A percentile compares a stretch with the other conserved stretches of the same genome.
phyloP scores from a whole-genome alignment of 495 filamentous ascomycete species.

The Lichina pygmaea region DNA sequence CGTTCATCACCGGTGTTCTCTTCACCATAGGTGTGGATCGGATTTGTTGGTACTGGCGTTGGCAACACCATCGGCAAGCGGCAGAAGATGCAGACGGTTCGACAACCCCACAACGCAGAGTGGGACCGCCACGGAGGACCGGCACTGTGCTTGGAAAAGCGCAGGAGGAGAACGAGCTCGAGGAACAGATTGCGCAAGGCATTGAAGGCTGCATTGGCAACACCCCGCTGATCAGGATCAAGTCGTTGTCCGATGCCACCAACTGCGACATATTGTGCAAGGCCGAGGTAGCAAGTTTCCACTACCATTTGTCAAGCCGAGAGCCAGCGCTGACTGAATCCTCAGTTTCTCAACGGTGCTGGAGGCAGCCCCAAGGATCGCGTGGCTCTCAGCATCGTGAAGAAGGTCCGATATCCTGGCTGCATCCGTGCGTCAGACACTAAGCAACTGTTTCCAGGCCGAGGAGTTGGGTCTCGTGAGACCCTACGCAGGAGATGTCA shows the following conservation, averaged over 20 bases:
- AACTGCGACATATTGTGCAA: conserved; percentile 85
- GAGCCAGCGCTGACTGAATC: not conserved
- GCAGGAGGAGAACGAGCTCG: too few relatives aligned
- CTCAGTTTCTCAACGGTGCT: conserved; percentile 71
- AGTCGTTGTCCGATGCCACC: conserved; percentile 69
- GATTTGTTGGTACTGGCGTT: not conserved
- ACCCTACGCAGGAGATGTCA: conserved; percentile 63
- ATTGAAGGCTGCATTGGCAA: conserved; percentile 87
- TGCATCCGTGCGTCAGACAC: not conserved
- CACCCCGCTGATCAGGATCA: conserved; percentile 73
- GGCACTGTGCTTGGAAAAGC: too few relatives aligned
- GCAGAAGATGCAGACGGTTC: too few relatives aligned
- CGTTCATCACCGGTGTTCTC: conserved; percentile 47
- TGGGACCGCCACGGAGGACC: too few relatives aligned
- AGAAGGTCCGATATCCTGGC: conserved; percentile 19
- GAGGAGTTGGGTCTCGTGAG: conserved; percentile 51
- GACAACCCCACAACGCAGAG: too few relatives aligned
- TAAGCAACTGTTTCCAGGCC: conserved; percentile 22
- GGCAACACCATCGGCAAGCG: too few relatives aligned
- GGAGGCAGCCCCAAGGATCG: conserved; percentile 89
- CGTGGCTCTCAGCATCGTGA: conserved; percentile 73
- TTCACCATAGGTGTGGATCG: conserved; percentile 26
- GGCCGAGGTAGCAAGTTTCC: conserved; percentile 33
- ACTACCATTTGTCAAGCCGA: not conserved
- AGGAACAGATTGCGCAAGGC: conserved; percentile 24